Evolutionary conservation across 108 stramenopile species (phyloP).

Genomic region (Skeletonema grethae): DNA sequence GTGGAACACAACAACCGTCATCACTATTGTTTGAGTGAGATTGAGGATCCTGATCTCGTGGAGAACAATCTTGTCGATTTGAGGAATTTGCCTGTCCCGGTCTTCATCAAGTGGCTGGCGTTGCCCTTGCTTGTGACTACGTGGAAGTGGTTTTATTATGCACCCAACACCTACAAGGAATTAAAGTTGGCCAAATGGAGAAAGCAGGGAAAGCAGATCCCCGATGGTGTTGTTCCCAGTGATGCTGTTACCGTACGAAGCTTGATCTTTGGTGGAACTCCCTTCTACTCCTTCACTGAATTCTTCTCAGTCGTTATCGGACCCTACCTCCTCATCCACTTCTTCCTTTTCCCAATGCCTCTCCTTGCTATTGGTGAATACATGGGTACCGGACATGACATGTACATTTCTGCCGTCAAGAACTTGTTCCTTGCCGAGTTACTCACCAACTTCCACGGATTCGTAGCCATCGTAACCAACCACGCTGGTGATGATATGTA

Average conservation of each 20-base stretch:
- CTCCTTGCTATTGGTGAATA: slow-evolving; percentile 57
- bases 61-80: slow-evolving; percentile 79
- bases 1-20: slow-evolving; percentile 92
- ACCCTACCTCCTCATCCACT: slow-evolving; percentile 81
- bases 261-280: slow-evolving; percentile 50
- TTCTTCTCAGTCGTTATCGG: slow-evolving; percentile 64
- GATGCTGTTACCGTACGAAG: slow-evolving; percentile 69
- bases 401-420: slow-evolving; percentile 70
- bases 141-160: slow-evolving; percentile 94
- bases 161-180: slow-evolving; percentile 93
- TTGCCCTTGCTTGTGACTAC: slow-evolving; percentile 58
- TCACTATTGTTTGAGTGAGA: slow-evolving; percentile 84
- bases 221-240: slow-evolving; percentile 61
- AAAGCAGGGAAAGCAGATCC: slow-evolving; percentile 60
- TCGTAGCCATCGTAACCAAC: slow-evolving; percentile 88
- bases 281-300: slow-evolving; percentile 67
- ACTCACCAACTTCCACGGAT: slow-evolving; percentile 84
- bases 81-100: slow-evolving; percentile 57
- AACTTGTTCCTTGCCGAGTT: slow-evolving; percentile 86
- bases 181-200: slow-evolving; percentile 72
- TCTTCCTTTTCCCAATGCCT: slow-evolving; percentile 71
- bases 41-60: slow-evolving; percentile 88
- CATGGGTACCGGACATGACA: slow-evolving; percentile 40
- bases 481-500: slow-evolving; percentile 93
- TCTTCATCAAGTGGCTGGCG: slow-evolving; percentile 59